phyloP scores from a whole-genome alignment of 768 basidiomycete genomes.

The Trametes gibbosa region DNA sequence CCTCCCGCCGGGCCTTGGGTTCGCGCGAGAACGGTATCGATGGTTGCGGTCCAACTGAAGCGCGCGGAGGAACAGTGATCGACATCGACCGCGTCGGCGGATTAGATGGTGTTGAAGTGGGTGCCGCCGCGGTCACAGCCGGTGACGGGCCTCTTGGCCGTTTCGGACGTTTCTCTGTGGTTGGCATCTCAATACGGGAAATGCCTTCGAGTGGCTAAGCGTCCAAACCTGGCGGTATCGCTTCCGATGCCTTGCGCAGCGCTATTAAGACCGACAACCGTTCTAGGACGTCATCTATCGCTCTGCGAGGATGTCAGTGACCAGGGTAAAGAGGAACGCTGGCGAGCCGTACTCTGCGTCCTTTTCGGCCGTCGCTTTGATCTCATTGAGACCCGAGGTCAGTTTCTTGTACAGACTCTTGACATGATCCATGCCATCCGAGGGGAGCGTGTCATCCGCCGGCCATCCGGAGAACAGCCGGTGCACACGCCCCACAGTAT shows the following conservation, averaged over 20 bases:
- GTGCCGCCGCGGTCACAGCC: constrained; percentile 29
- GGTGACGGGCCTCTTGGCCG: constrained; percentile 73
- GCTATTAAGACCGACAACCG: constrained; percentile 67
- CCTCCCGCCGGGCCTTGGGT: constrained; percentile 64
- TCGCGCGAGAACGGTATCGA: constrained; percentile 57
- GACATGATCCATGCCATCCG: constrained; percentile 64
- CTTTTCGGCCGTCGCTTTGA: constrained; percentile 53
- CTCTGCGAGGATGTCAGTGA: constrained; percentile 39
- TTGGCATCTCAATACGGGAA: neutral
- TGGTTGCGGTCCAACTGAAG: constrained; percentile 55
- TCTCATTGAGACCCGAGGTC: constrained; percentile 56
- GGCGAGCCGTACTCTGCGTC: constrained; percentile 56
- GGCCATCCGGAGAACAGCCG: constrained; percentile 71
- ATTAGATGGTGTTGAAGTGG: constrained; percentile 7
- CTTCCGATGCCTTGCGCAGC: constrained; percentile 68
- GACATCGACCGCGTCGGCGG: constrained; percentile 46
- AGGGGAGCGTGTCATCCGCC: constrained; percentile 61
- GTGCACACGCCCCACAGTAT: constrained; percentile 72
- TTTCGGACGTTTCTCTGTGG: constrained; percentile 71
- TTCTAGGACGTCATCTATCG: constrained; percentile 71
- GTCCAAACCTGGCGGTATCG: constrained; percentile 49
- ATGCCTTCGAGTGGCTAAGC: neutral
- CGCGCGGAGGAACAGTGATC: constrained; percentile 54
- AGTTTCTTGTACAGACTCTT: constrained; percentile 65
- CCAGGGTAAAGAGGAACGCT: neutral